Base-by-base conservation (phyloP, 495 filamentous ascomycete species). In the Diplogelasinospora grovesii region DNA sequence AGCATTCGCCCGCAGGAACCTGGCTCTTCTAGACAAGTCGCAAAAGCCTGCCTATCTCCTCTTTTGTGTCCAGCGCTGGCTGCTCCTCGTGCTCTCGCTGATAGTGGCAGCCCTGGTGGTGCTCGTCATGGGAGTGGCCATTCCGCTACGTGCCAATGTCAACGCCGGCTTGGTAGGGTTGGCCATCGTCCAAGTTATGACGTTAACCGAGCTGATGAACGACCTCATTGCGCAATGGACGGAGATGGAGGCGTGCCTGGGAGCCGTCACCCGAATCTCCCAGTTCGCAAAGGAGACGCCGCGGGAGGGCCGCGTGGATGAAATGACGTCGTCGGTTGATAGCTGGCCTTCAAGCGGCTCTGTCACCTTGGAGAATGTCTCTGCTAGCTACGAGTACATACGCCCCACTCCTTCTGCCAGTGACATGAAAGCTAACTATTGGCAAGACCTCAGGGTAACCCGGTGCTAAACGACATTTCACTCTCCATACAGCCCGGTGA, bases 21-120 rank as follows among this genome's bases (percentile, higher is more conserved):
- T 60, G 3, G 27, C 46, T 3, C 55, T 68, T 5, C 50, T 86
- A 7, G 78, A 85, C 44, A 50, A 56, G 23, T 60, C 61, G 2
- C 66, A 69, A 30, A 54, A 56, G 15, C 66, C 68, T 5, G 63
- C 50, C 20, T 75, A 66, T 28, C 53, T 74, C 8, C 56, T 72
- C 5, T 39, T 63, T 4, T 65, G 63, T 26, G 49, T 73, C 5
- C 69, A 75, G 34, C 46, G 57, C 5, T 74, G 71, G 71, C 56
- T 75, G 0, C 61, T 42, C 2, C 48, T 75, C 4, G 56, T 64
- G 3, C 45, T 75, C 0, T 65, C 70, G 29, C 41, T 71, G 1
- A 39, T 73, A 3, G 59, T 61, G 2, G 61, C 62, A 0, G 54
- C 22, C 2, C 30, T 72, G 3, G 63, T 63, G 1, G 46, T 64